Evolutionary conservation across 305 asterid species (phyloP).

Genomic region (Fraxinus ornus): DNA sequence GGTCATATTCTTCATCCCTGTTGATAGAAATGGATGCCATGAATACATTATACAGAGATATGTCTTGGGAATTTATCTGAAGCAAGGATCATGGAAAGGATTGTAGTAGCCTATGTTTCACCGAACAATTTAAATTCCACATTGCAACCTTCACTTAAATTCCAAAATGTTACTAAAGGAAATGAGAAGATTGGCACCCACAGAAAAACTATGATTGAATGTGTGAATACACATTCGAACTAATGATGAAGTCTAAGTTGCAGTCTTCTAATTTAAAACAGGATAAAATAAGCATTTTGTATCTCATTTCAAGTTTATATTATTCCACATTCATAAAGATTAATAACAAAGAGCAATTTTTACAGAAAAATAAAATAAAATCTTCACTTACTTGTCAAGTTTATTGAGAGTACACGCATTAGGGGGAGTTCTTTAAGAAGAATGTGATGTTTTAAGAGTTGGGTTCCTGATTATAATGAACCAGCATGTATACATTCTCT

Average conservation of each 20-base stretch:
- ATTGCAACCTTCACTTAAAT: not conserved
- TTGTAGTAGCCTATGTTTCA: not conserved
- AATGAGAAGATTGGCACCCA: not conserved
- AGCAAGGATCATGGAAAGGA: not conserved
- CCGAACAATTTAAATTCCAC: not conserved
- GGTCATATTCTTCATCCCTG: conserved; percentile 96
- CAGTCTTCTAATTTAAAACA: not conserved
- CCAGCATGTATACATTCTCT: not conserved
- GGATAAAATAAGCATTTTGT: not conserved
- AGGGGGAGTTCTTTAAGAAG: not conserved
- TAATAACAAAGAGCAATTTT: not conserved
- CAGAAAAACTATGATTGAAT: not conserved
- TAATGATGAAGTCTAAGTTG: not conserved
- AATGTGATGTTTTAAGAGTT: not conserved
- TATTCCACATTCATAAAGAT: not conserved
- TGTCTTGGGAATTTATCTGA: not conserved
- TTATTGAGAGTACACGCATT: not conserved
- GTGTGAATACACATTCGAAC: not conserved
- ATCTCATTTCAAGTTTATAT: not conserved
- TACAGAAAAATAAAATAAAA: not conserved
- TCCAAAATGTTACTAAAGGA: not conserved
- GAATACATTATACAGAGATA: not conserved
- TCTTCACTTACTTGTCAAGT: not conserved
- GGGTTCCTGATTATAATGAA: not conserved
- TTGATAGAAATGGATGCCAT: not conserved